Base-by-base conservation (phyloP, 2,329 filamentous ascomycete genomes). In the Elsinoe batatas region DNA sequence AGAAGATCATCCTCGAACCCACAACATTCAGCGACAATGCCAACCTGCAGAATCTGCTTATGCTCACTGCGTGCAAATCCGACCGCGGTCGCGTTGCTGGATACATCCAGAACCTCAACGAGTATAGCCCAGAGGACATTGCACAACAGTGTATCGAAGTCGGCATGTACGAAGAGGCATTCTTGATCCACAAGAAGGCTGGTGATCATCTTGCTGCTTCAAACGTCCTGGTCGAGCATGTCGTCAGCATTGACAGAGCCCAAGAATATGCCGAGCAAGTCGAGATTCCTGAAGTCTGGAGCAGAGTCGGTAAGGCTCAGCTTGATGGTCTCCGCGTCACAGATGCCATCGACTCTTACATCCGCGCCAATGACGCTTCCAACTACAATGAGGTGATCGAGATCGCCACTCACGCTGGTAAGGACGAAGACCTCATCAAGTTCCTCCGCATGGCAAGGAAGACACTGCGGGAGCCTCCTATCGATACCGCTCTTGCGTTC, bases 1-100 rank as follows among this genome's bases (percentile, higher is more conserved):
- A 98, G 78, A 98, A 97, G 83, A 98, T 98, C 63, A 91, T 98
- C 32, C 77, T 98, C n/a, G 93, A 98, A 77, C 94, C 93, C n/a
- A 95, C 91, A 3, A 88, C 88, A 4, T 98, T 98, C 78, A 96
- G 89, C 65, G 94, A 98, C 74, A 98, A 98, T 72, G 82, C 89
- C 66, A 96, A 88, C 69, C 78, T 98, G 57, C 94, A 98, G 73
- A 98, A 98, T 72, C 75, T 98, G 58, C 82, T 98, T 59, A 88
- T 98, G 78, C 85, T 97, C 66, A 98, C 93, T 22, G 93, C 94
- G 43, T 90, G 90, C 64, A 96, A 96, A 76, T 91, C 93, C 11
- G 94, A 98, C 71, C 95, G 96, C 76, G 81, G 85, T 53, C 87
- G 90, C 64, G 84, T 98, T 57, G 94, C 95, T 83, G 88, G 91